Conservation (phyloP, 257 asterid genomes). For the Euphrasia confusa region DNA sequence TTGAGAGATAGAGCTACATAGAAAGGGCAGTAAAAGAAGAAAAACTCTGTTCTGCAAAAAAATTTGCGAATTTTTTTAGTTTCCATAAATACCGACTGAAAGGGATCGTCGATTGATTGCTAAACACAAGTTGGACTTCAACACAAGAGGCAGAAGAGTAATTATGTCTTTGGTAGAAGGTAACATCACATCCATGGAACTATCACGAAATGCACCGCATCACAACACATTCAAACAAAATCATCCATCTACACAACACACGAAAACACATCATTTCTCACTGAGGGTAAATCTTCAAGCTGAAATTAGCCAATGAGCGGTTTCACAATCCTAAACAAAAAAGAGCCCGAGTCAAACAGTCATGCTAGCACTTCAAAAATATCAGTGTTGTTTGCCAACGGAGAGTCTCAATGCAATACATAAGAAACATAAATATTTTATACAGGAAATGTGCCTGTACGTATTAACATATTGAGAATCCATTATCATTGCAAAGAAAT, state of each 20-base stretch:
- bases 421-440: conserved; percentile 5
- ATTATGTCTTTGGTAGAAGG: conserved; percentile 25
- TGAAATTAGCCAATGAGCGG: conserved; percentile 40
- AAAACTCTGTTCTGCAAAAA: conserved; percentile 9
- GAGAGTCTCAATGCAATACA: conserved; percentile 14
- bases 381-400: conserved; percentile 6
- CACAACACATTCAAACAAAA: conserved; percentile 39
- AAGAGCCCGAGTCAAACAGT: conserved; percentile 37
- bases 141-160: conserved; percentile 22
- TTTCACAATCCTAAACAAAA: conserved; percentile 49
- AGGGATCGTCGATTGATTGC: conserved; percentile 9
- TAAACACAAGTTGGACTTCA: conserved; percentile 2
- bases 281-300: conserved; percentile 38
- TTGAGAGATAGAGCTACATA: not conserved
- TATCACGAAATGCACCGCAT: conserved; percentile 40
- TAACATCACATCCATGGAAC: conserved; percentile 36
- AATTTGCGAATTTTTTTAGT: not conserved
- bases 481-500: conserved; percentile 10
- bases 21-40: not conserved
- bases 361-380: conserved; percentile 23
- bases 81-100: not conserved
- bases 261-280: conserved; percentile 23
- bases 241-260: conserved; percentile 44
- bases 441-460: conserved; percentile 18
- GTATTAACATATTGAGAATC: not conserved